Base-by-base conservation (phyloP, 495 filamentous ascomycete genomes). In the Hypoxylon subgilvum region DNA sequence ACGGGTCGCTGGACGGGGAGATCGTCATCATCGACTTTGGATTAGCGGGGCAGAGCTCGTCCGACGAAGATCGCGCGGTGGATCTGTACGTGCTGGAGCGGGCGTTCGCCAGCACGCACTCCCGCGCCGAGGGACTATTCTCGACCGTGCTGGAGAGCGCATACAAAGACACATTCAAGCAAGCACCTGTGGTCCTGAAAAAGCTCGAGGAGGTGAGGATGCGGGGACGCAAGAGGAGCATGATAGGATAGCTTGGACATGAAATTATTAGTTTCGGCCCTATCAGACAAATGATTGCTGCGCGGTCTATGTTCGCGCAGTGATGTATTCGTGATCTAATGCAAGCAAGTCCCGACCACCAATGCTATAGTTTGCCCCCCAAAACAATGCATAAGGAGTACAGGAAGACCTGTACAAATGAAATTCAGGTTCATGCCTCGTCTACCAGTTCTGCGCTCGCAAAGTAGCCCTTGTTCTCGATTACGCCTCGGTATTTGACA, bases 381-480 rank as follows among this genome's bases (percentile, higher is more conserved):
- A 34, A 30, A 57, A 38, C 44, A 57, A n/a, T 57, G 32, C 46
- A 17, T 8, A 45, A 40, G 14, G 21, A 44, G 31, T 35, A 31
- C 25, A 57, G 25, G 49, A 39, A 8, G 18, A 28, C 8, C 30
- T 17, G 23, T 7, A 3, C 12, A 1, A n/a, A n/a, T n/a, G n/a
- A n/a, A n/a, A n/a, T n/a, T n/a, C n/a, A n/a, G n/a, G 27, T 17
- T 36, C 55, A 50, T 55, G 57, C 72, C 4, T 41, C 59, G 1
- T 71, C 65, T 21, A 51, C 65, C 45, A 93, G 70, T 71, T 91
- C 85, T 10, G 91, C 92, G 43, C 86, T 83, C 2, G 92, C 91
- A 77, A 96, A 96, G 72, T 96, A 97, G 10, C 94, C 94, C 77
- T 97, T 97, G 68, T 94, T 96, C 81, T 99, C 94, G 45, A 99